Base-by-base conservation (phyloP, 2,329 filamentous ascomycete species). In the Ophiostoma australiae region DNA sequence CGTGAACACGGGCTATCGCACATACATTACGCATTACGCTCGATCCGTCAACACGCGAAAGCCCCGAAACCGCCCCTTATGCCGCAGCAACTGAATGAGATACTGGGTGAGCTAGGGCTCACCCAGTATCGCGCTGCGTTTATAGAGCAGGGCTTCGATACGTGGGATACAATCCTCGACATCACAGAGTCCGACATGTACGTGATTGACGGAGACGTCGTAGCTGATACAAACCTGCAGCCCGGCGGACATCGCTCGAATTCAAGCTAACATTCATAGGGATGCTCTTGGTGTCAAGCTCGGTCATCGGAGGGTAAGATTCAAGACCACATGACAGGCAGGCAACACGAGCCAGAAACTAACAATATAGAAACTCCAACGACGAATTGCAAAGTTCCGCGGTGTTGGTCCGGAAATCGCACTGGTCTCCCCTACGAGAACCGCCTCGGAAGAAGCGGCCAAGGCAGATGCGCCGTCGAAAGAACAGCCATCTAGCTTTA, bases 171-270 rank as follows among this genome's bases (percentile, higher is more conserved):
- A 0, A 89, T 94, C 70, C 83, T 93, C 69, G 91, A 94, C 77
- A 93, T 95, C 70, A 93, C 91, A 73, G 92, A 94, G 79, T 91
- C 90, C 33, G 92, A 95, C 77, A 83, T 95, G 90, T 93, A 80
- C 78, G 89, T 81, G n/a, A 31, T 31, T 31, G 27, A 31, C 27
- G 4, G 7, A 35, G 31, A 39, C 37, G 8, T 31, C 27, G 27
- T 31, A 31, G 27, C 27, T 31, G 27, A 31, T 31, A 31, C 27
- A 31, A 31, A 31, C 27, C 3, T 31, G 37, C 10, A 39, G 37
- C 37, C 27, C 13, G 15, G 31, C 15, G 13, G 10, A 65, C 31
- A 20, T 31, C 15, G 6, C 20, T 27, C 13, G 15, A 7, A 4
- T 23, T 6, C 27, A 31, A 1, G 63, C 63, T 66, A 66, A 66